Evolutionary conservation across 805 yeast genomes (phyloP).

Genomic region (Cyberlindnera samutprakarnensis): DNA sequence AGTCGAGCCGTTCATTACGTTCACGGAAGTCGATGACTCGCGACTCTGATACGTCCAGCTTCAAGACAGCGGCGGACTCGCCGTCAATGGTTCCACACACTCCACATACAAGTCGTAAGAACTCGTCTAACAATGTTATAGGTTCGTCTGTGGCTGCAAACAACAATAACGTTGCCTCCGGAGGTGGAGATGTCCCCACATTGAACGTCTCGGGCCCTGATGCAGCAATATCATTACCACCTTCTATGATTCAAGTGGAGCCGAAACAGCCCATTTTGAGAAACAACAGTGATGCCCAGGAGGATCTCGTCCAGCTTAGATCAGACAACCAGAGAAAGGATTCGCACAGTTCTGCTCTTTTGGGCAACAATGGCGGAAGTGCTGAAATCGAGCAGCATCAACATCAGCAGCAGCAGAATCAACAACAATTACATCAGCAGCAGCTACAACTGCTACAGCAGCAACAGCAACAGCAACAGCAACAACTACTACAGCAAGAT

Average conservation of each 20-base stretch:
- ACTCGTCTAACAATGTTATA: conserved; percentile 13
- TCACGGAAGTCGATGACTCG: conserved; percentile 24
- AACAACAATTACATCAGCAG: conserved; percentile 1
- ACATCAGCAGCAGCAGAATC: no score
- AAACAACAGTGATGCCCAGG: conserved; percentile 30
- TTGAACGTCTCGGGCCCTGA: conserved; percentile 16
- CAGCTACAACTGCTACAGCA: conserved; percentile 2
- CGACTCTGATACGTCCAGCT: conserved; percentile 25
- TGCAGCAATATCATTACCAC: conserved; percentile 37
- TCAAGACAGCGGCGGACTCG: conserved; percentile 25
- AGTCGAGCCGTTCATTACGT: conserved; percentile 36
- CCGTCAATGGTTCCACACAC: conserved; percentile 21
- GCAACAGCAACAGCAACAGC: neutral
- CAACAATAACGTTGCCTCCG: conserved; percentile 1
- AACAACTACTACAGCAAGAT: neutral
- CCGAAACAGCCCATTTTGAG: conserved; percentile 71
- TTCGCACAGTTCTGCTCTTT: no score
- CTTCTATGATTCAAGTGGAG: conserved; percentile 60
- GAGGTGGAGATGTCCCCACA: conserved; percentile 12
- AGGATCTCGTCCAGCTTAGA: conserved; percentile 10
- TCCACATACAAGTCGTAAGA: conserved; percentile 20
- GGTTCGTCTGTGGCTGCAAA: no score
- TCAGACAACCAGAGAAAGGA: no score
- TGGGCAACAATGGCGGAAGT: no score
- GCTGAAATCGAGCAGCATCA: no score